Base-by-base conservation (phyloP, 371 early-diverging fungal genomes). In the Mortierella sp. region DNA sequence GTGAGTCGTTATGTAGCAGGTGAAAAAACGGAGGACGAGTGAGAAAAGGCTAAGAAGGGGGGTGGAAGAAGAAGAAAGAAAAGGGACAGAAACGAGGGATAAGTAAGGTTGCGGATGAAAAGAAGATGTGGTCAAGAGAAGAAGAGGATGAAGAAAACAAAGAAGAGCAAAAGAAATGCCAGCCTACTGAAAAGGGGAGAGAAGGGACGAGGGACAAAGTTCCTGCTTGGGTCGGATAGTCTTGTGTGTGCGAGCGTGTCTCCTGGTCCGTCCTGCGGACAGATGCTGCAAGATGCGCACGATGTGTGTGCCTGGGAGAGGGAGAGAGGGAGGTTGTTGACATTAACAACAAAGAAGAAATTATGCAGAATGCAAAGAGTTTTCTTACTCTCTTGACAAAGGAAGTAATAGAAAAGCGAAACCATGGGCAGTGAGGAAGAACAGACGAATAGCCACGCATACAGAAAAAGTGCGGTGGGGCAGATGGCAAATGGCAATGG, bases 91-190 rank as follows among this genome's bases (percentile, higher is more conserved):
- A 28, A 26, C 37, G 77, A 53, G 72, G 59, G 80, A 74, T 71
- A 79, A 54, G 72, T 55, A 75, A 80, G 28, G 69, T 72, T 71
- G 69, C 64, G 72, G 72, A 72, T 75, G 75, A 53, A 9, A 21
- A 31, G 28, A 8, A 37, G 69, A n/a, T n/a, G n/a, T n/a, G n/a
- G n/a, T n/a, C n/a, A n/a, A n/a, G n/a, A n/a, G n/a, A n/a, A n/a
- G n/a, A n/a, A n/a, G n/a, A n/a, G n/a, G n/a, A n/a, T n/a, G n/a
- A n/a, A n/a, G 28, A 31, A 67, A 37, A 28, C 6, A 57, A 57
- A n/a, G n/a, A 57, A 57, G 9, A 31, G 14, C 59, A 34, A 31
- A 34, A 16, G 14, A 61, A 34, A 53, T 46, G 50, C 19, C 71
- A 28, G 40, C 19, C 54, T 8, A 55, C 24, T 24, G 21, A 24